Evolutionary conservation across 2,329 filamentous ascomycete species (phyloP), one percentile per base, ranked within the genome.

Genomic region (Alternaria longipes): DNA sequence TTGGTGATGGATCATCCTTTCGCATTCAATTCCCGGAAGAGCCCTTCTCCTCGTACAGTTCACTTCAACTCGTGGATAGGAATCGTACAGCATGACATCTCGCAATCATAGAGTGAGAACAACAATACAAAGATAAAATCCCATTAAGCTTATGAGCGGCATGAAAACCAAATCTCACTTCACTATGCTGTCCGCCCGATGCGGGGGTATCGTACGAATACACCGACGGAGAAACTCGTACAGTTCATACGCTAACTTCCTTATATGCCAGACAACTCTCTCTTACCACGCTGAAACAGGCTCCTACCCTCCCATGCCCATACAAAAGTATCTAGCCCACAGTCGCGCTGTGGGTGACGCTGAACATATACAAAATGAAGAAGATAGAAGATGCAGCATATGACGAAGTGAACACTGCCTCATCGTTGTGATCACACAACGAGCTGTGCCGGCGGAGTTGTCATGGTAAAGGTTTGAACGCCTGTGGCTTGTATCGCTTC

Each of bases 191-290:
- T 45, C 41, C 20, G 41, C 47, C 14, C 18, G 8, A 54, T 38
- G 36, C 34, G 14, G 30, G 57, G 57, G 57, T 59, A 59, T 59
- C 38, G 57, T 51, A 40, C 49, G 38, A 44, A 47, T 26, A 46
- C 56, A 47, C 26, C 26, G 41, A 59, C 24, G 34, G 18, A 47
- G 18, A 52, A 36, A 24, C 34, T 4, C 16, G 5, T 5, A 24
- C 8, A 26, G 4, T 28, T 22, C 6, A 52, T 16, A 36, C 16
- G 14, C 34, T 20, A 16, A 12, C 26, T 20, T 18, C 16, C 22
- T 32, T 18, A 3, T 50, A 22, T 7, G 32, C 14, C 32, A 24
- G 30, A 50, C 3, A 14, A 9, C 20, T 32, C 9, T n/a, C 20
- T 26, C 32, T 24, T n/a, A 3, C 5, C 14, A 50, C 22, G 46